These are phyloP conservation scores for Mortierella sp. DNA, from an alignment of 371 early-diverging fungal species.

Conservation along the genomic window DNA sequence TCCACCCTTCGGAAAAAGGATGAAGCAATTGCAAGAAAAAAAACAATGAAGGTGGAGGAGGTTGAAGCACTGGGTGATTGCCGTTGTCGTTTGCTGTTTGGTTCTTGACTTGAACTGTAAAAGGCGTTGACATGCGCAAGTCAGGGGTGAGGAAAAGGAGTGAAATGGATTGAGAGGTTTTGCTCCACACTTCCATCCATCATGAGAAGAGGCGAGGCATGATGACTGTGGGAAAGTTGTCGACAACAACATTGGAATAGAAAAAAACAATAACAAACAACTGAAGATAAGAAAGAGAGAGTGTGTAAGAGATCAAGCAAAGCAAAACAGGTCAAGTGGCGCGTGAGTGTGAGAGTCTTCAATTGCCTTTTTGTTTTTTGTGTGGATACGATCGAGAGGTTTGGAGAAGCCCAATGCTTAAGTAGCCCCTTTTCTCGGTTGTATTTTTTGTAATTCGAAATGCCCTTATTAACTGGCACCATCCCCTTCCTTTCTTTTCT, in stretches of 20 bases:
- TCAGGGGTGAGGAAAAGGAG: background rate
- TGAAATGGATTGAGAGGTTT: background rate
- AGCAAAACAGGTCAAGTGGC: background rate
- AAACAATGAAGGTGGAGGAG: background rate
- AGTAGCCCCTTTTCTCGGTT: slow-evolving; percentile 2
- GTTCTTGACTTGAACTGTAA: background rate
- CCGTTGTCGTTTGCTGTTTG: background rate
- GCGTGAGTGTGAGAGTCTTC: background rate
- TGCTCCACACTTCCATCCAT: background rate
- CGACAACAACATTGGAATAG: background rate
- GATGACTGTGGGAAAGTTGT: background rate
- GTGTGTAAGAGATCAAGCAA: background rate
- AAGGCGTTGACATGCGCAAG: slow-evolving; percentile 5
- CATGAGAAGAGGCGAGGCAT: background rate
- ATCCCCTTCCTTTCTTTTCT: background rate
- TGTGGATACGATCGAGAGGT: background rate
- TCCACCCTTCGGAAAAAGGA: background rate
- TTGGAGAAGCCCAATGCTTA: background rate
- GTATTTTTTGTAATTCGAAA: slow-evolving; percentile 12
- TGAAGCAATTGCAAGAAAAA: background rate
- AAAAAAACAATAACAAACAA: background rate
- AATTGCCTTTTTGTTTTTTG: background rate
- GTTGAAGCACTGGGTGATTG: background rate
- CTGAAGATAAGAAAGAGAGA: background rate
- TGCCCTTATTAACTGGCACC: background rate